These are phyloP conservation scores for Penicillium turbatum DNA, from an alignment of 495 filamentous ascomycete genomes.

Conservation along the genomic window DNA sequence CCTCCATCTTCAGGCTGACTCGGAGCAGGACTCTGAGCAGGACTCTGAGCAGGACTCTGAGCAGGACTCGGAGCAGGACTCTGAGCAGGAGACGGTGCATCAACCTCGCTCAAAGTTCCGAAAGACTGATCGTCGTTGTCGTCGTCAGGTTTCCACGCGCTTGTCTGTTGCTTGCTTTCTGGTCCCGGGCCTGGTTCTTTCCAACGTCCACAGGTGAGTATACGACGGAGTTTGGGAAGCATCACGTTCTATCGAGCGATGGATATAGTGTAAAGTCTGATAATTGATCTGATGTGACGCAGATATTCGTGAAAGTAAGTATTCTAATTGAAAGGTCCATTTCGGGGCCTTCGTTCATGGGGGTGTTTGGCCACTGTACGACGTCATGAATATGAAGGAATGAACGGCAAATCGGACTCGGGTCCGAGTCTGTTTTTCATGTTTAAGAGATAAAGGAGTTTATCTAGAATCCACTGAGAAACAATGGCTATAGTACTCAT, in stretches of 20 bases:
- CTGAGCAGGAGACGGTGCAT: neutral
- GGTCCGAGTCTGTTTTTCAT: neutral
- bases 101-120: neutral
- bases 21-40: neutral
- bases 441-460: neutral
- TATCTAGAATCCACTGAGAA: too few species aligned
- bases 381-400: conserved; percentile 1
- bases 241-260: neutral
- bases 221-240: neutral
- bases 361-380: neutral
- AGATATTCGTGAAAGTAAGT: neutral
- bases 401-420: neutral
- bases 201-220: neutral
- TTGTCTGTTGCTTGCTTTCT: neutral
- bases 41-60: neutral
- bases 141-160: neutral
- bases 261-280: neutral
- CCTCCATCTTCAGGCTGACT: neutral
- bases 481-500: too few species aligned
- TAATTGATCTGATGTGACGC: neutral
- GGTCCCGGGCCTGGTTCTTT: neutral
- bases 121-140: neutral
- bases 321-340: too few species aligned
- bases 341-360: neutral
- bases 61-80: neutral